These are phyloP conservation scores for Phylloporus arenicola DNA, from an alignment of 768 basidiomycete genomes.

Conservation along the genomic window DNA sequence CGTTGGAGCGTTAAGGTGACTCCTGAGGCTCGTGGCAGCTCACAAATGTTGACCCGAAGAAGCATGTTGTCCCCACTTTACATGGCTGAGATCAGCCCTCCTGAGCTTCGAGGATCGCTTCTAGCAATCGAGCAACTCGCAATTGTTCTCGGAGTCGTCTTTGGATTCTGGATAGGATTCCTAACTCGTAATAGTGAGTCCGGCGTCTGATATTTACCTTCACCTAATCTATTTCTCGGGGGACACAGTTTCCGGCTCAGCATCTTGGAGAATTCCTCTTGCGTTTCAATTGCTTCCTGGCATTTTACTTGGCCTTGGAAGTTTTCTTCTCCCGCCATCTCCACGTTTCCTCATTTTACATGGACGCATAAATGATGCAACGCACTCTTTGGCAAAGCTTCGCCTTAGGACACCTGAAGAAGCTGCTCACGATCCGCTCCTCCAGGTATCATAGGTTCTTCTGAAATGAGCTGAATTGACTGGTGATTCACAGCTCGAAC, in stretches of 20 bases:
- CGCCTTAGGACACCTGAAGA: conserved; percentile 46
- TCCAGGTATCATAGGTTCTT: conserved; percentile 35
- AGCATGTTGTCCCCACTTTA: conserved; percentile 80
- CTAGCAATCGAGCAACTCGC: conserved; percentile 76
- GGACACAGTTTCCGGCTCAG: conserved; percentile 48
- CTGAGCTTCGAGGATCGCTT: conserved; percentile 73
- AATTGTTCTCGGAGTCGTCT: conserved; percentile 75
- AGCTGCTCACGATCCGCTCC: conserved; percentile 42
- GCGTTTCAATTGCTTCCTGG: conserved; percentile 69
- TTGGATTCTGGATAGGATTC: conserved; percentile 82
- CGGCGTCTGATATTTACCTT: not conserved
- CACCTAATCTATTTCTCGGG: not conserved
- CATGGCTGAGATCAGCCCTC: conserved; percentile 81
- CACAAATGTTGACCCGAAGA: conserved; percentile 3
- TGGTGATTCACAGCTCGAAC: conserved; percentile 47
- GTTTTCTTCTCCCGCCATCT: conserved; percentile 44
- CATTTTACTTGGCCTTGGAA: conserved; percentile 56
- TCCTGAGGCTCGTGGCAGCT: conserved; percentile 8
- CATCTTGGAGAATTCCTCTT: conserved; percentile 76
- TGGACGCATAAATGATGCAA: conserved; percentile 54
- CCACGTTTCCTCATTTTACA: conserved; percentile 44
- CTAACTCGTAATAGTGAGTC: conserved; percentile 56
- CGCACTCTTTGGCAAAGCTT: conserved; percentile 46
- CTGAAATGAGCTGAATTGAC: not conserved
- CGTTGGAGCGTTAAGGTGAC: conserved; percentile 68